These are phyloP conservation scores for Candida ponderosae DNA, from an alignment of 805 yeast genomes.

Conservation along the genomic window DNA sequence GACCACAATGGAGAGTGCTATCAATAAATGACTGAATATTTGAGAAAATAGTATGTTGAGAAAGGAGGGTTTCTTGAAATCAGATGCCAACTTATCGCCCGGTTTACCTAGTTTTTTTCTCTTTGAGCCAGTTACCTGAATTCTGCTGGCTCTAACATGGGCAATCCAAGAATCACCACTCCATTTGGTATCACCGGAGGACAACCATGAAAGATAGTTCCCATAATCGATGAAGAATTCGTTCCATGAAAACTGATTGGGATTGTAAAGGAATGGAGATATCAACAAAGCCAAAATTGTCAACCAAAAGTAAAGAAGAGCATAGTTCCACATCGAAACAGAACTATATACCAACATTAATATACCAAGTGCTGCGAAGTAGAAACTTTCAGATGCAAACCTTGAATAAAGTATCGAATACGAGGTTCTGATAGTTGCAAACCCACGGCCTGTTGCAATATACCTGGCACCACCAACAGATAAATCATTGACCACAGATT, in stretches of 20 bases:
- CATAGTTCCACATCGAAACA: conserved; percentile 52
- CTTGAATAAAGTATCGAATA: conserved; percentile 59
- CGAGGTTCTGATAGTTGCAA: conserved; percentile 67
- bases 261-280: conserved; percentile 58
- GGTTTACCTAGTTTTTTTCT: conserved; percentile 28
- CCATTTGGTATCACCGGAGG: conserved; percentile 39
- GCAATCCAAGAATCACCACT: conserved; percentile 34
- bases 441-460: conserved; percentile 78
- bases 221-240: conserved; percentile 58
- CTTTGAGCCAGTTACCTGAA: conserved; percentile 51
- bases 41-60: conserved; percentile 34
- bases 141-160: conserved; percentile 42
- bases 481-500: conserved; percentile 59
- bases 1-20: conserved; percentile 26
- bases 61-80: conserved; percentile 42
- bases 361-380: conserved; percentile 50
- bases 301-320: conserved; percentile 57
- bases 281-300: conserved; percentile 45
- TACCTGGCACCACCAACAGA: conserved; percentile 76
- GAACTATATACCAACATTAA: conserved; percentile 50
- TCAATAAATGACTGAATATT: conserved; percentile 28
- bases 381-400: conserved; percentile 60
- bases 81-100: conserved; percentile 32
- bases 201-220: conserved; percentile 33
- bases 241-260: conserved; percentile 56